Base-by-base conservation (phyloP, 805 yeast genomes). In the Kregervanrija fluxuum region DNA sequence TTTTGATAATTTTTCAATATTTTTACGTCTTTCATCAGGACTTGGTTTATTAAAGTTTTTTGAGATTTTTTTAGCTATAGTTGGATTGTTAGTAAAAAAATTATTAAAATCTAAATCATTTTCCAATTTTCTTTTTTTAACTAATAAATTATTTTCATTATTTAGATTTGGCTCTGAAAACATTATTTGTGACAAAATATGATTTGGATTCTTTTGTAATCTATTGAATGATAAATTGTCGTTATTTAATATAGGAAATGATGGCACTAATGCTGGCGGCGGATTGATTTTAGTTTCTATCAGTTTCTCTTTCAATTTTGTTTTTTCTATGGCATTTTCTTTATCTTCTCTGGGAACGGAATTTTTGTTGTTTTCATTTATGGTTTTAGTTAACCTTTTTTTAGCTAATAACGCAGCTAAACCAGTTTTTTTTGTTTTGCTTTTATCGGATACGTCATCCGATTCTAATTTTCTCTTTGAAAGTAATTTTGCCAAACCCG, bases 21-120 rank as follows among this genome's bases (percentile, higher is more conserved):
- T 49, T 28, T 47, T 39, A 3, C 42, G 46, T 30, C 54, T 55
- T 22, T 88, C 96, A 65, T 90, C 97, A 5, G 96, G 96, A 53
- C 95, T 84, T 12, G 89, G 89, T 49, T 71, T 68, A 11, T 64
- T 60, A 52, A 87, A 87, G 52, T 79, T 82, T 38, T 69, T 55
- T 40, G 71, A 68, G 2, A 75, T 73, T 60, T 68, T 71, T 50
- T 59, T 61, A 38, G 68, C 69, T 55, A 69, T 38, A n/a, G 39
- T 36, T 12, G 54, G 35, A 30, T 48, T 52, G 73, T 72, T 71
- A 72, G 79, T 68, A 57, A 56, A 53, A 4, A 50, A 16, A 16
- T 41, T 36, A 32, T 22, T 38, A 30, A 5, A 43, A 17, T 15
- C 39, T 38, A 13, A 42, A 22, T 11, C 38, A 11, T 8, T 41